Base-by-base conservation (phyloP, 345 rosid genomes). In the Hirschfeldia incana region DNA sequence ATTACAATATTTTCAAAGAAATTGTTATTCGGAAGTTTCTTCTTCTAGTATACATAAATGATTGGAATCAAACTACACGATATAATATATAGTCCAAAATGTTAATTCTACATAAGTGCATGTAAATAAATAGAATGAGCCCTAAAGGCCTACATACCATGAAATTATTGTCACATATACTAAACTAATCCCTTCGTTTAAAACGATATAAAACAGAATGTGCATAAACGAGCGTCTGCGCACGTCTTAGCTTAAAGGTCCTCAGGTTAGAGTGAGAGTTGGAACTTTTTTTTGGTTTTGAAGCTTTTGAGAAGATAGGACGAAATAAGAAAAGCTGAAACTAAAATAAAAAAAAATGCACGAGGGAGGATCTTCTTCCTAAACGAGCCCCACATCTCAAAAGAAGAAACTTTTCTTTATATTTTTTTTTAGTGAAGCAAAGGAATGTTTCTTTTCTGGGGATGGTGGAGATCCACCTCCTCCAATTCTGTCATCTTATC, bases 381-480 rank as follows among this genome's bases (percentile, higher is more conserved):
- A 59, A 59, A 36, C 29, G 55, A 57, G 49, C 8, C 44, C 65
- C 44, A 29, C 28, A 65, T 67, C 61, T 6, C 21, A 4, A 34
- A 69, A 77, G 15, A 8, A 33, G 37, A 34, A 9, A 28, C 2
- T 2, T 2, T 51, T 10, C 2, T 37, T 6, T 15, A 34, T 11
- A 51, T 2, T 2, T 42, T 5, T 3, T 77, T 49, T 33, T n/a
- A 10, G 32, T 63, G 80, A 70, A 70, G 70, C 67, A 72, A 72
- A 21, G 72, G 81, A 73, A 73, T 78, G 77, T 72, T 72, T 78
- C 73, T 46, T 78, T 70, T 71, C 8, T 73, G 32, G 76, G 81
- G 69, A 65, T 78, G 73, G 82, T 78, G 82, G 82, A 59, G 44
- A 57, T 72, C 73, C 82, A 78, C 73, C 32, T 67, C 44, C 57